A percentile compares a stretch with the other conserved stretches of the same genome.
phyloP scores from a whole-genome alignment of 192 early-diverging fungal species.

The Rhizoclosmatium sp. region DNA sequence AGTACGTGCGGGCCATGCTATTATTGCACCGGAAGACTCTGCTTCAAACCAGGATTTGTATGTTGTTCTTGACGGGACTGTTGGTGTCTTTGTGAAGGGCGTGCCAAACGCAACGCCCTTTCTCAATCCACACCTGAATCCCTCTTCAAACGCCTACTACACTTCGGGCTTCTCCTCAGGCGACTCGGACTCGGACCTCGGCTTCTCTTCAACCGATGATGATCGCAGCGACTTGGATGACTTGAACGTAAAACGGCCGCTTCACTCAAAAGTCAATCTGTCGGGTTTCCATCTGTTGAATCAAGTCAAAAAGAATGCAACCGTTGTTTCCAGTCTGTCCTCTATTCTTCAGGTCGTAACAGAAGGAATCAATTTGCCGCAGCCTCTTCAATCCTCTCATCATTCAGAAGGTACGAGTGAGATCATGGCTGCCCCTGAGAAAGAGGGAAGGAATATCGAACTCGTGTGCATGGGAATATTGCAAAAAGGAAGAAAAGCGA shows the following conservation, averaged over 20 bases:
- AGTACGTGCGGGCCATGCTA: conserved; percentile 57
- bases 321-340: conserved; percentile 92
- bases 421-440: too few species aligned
- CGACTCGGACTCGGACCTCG: conserved; percentile 48
- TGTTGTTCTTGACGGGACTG: conserved; percentile 93
- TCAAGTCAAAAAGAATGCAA: conserved; percentile 83
- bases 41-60: conserved; percentile 80
- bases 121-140: not conserved
- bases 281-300: conserved; percentile 76
- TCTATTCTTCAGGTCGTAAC: conserved; percentile 91
- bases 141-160: conserved; percentile 16
- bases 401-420: too few species aligned
- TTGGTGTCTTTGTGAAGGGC: conserved; percentile 86
- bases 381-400: not conserved
- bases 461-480: too few species aligned
- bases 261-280: conserved; percentile 6
- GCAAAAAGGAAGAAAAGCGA: too few species aligned
- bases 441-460: too few species aligned
- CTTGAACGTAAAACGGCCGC: conserved; percentile 44
- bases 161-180: conserved; percentile 25
- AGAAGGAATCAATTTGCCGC: conserved; percentile 57
- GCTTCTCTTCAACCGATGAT: conserved; percentile 29
- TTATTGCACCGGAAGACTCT: conserved; percentile 60
- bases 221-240: conserved; percentile 49
- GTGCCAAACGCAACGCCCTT: conserved; percentile 3